Base-by-base conservation (phyloP, 331 rosid genomes). In the Malus hybrid region DNA sequence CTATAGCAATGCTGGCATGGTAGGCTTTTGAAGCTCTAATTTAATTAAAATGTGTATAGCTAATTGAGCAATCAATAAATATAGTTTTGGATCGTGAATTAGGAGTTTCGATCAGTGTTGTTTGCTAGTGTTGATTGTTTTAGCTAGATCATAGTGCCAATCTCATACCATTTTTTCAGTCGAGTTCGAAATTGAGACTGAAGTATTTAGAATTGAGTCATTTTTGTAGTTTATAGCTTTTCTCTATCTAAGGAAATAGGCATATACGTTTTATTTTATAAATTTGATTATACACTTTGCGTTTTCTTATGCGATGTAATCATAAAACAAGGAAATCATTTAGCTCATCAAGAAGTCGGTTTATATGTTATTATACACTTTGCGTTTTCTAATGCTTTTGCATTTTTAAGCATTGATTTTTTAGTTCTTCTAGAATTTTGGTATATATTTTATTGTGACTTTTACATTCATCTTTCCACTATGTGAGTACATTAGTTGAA, bases 1-100 rank as follows among this genome's bases (percentile, higher is more conserved):
- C 70, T 81, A 79, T 85, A 94, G 96, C 83, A 80, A 59, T 59
- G 79, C 96, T 7, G 97, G 97, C 78, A 96, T 88, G 78, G 99
- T 92, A 89, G 20, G 80, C 65, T 20, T 62, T 39, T 20, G 20
- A 22, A 9, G 57, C 11, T n/a, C 36, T 16, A 19, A 29, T 32
- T 50, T 70, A 5, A 9, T 36, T 3, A 65, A 60, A 60, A 24
- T 13, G 18, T 57, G 63, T 22, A 4, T 3, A 57, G 16, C 20
- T 18, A 54, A 54, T 54, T 54, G 27, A 19, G 14, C 54, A 18
- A 6, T 54, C 54, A n/a, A n/a, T 18, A 34, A 55, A 65, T 20
- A 4, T 2, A 57, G 68, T 14, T 32, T 73, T 76, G 70, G 75
- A 75, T 72, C 75, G 34, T 6, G 16, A 9, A 29, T 60, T 72